A percentile compares a stretch with the other conserved stretches of the same genome.
phyloP scores from a whole-genome alignment of 163 green algal genomes.

The Volvox carteri region DNA sequence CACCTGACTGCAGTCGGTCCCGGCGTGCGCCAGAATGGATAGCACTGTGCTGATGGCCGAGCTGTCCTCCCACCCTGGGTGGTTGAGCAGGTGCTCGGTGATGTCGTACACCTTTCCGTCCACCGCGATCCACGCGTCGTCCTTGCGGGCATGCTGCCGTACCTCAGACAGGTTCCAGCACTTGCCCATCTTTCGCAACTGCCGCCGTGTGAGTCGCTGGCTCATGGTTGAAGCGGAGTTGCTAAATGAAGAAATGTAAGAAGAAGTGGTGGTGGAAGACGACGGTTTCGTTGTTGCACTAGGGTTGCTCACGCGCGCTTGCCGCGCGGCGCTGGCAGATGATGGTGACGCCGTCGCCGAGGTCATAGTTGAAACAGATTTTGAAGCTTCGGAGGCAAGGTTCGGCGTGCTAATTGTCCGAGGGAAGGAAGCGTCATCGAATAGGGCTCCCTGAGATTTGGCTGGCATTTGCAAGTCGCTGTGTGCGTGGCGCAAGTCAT shows the following conservation, averaged over 20 bases:
- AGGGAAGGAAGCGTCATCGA: background rate
- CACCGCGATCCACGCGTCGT: constrained; percentile 64
- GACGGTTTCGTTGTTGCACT: background rate
- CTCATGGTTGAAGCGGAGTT: background rate
- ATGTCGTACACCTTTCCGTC: constrained; percentile 68
- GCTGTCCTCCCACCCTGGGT: constrained; percentile 54
- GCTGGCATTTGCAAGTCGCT: background rate
- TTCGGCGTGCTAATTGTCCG: constrained; percentile 13
- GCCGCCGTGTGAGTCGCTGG: constrained; percentile 23
- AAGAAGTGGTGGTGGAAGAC: background rate
- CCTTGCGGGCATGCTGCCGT: constrained; percentile 47
- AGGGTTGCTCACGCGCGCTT: background rate
- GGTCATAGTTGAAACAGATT: too few species aligned
- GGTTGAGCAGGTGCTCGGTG: constrained; percentile 62
- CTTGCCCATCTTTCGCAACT: constrained; percentile 31
- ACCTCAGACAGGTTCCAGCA: constrained; percentile 49
- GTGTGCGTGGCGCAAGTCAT: background rate
- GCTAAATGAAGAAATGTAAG: background rate
- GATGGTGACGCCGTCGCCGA: too few species aligned
- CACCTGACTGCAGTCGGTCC: constrained; percentile 63
- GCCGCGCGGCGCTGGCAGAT: background rate
- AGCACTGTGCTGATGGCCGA: constrained; percentile 57
- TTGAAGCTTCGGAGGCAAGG: background rate
- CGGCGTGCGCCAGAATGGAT: constrained; percentile 60
- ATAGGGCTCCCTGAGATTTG: background rate